These are phyloP conservation scores for Curvularia eragrostidis DNA, from an alignment of 2,329 filamentous ascomycete genomes.

Conservation along the genomic window DNA sequence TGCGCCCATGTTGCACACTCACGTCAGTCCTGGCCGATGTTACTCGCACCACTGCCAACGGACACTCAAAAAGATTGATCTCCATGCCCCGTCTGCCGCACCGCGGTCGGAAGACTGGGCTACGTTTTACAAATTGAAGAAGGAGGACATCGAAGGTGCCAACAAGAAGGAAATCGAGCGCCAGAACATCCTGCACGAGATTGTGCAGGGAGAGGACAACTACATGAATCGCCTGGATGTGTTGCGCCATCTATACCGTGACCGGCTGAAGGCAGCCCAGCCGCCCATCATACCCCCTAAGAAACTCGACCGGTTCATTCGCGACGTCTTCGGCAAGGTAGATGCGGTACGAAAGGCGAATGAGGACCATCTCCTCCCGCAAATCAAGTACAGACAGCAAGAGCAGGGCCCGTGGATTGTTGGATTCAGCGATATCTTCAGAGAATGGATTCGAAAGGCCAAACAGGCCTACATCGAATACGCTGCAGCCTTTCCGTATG, in stretches of 20 bases:
- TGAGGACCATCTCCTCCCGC: constrained; percentile 88
- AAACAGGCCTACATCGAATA: constrained; percentile 90
- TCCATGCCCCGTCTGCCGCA: constrained; percentile 74
- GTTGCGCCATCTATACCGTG: constrained; percentile 82
- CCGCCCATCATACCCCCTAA: constrained; percentile 83
- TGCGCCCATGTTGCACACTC: constrained; percentile 77
- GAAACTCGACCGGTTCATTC: constrained; percentile 78
- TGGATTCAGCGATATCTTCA: constrained; percentile 95
- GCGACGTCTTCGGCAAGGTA: constrained; percentile 87
- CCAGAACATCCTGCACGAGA: constrained; percentile 94
- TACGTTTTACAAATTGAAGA: constrained; percentile 83
- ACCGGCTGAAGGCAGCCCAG: constrained; percentile 74
- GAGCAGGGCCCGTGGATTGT: constrained; percentile 95
- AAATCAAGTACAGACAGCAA: constrained; percentile 94
- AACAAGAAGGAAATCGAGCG: constrained; percentile 88
- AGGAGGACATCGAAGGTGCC: constrained; percentile 73
- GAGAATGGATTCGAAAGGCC: constrained; percentile 97
- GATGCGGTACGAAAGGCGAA: constrained; percentile 90
- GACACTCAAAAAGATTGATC: constrained; percentile 91
- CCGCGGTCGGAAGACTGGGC: constrained; percentile 81
- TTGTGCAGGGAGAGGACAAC: constrained; percentile 89
- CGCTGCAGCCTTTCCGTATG: constrained; percentile 83
- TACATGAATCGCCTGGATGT: constrained; percentile 92
- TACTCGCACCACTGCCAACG: constrained; percentile 94
- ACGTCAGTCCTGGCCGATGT: constrained; percentile 74